Conservation (phyloP, 176 grass and related monocot species). For the Eleusine coracana region DNA sequence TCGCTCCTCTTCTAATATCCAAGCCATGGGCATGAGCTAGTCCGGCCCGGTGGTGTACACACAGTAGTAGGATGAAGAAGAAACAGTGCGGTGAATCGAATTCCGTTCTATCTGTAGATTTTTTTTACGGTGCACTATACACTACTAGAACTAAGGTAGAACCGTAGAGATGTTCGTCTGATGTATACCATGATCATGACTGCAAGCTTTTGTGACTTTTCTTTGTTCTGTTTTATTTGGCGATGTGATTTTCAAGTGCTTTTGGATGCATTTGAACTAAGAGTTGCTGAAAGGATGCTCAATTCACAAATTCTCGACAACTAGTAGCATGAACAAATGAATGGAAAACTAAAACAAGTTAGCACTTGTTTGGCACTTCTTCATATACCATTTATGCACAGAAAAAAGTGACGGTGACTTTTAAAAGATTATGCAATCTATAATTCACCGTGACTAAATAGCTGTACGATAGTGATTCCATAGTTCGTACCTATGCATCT, state of each 20-base stretch:
- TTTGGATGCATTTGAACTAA: not conserved
- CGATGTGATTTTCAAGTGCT: not conserved
- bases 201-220: not conserved
- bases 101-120: not conserved
- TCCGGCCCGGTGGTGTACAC: too few relatives aligned
- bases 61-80: not conserved
- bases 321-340: not conserved
- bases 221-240: constrained; percentile 23
- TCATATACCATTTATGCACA: not conserved
- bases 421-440: too few relatives aligned
- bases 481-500: too few relatives aligned
- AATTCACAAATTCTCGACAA: not conserved
- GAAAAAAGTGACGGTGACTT: too few relatives aligned
- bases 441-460: too few relatives aligned
- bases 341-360: not conserved
- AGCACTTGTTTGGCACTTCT: not conserved
- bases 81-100: not conserved
- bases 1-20: constrained; percentile 41
- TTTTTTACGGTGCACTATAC: not conserved
- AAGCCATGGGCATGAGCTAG: not conserved
- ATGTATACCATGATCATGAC: not conserved
- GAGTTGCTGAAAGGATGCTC: not conserved
- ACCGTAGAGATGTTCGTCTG: not conserved
- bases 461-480: too few relatives aligned
- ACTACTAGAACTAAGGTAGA: not conserved